Evolutionary conservation across 805 yeast species (phyloP), one percentile per base, ranked within the genome.

Genomic region (Ogataea zsoltii): DNA sequence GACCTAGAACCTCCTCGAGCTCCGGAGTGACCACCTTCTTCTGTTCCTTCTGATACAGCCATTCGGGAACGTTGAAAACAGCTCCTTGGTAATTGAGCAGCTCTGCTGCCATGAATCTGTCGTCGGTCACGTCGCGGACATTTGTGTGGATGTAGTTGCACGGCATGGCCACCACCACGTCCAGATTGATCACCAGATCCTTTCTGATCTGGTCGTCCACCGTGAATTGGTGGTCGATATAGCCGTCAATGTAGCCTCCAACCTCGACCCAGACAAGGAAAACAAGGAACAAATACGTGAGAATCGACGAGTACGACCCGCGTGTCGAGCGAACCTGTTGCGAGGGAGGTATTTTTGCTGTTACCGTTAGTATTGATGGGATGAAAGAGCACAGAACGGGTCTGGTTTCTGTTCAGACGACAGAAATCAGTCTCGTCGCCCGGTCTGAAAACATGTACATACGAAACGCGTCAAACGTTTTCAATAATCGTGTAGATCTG

Each of bases 221-320:
- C 3, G 75, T 70, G 63, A 88, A 94, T 54, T 83, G 87, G 53
- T 84, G 86, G 56, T 83, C 89, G 7, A 85, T 76, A 45, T 75
- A 76, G 2, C 97, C 97, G 44, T 94, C 96, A 45, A 91, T 71
- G 61, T 76, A 88, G 12, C 86, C 84, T 7, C 97, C 96, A 23
- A 90, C 67, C 61, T 91, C 95, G 12, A 88, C 79, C 88, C 95
- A 92, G 5, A 88, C 65, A 30, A 91, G 70, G 58, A 89, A 79
- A 13, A 88, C 57, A 14, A 86, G 76, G 46, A 77, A 72, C 19
- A 85, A 52, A n/a, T 76, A 71, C 13, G 90, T 81, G 38, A 85
- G 34, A 3, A 88, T 54, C 0, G 96, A 83, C 13, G 90, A 79
- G 14, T 79, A 61, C 4, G 94, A 91, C 29, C 97, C 97, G 50